These are phyloP conservation scores for Mytilinidion resinicola DNA, from an alignment of 495 filamentous ascomycete species.

Conservation along the genomic window DNA sequence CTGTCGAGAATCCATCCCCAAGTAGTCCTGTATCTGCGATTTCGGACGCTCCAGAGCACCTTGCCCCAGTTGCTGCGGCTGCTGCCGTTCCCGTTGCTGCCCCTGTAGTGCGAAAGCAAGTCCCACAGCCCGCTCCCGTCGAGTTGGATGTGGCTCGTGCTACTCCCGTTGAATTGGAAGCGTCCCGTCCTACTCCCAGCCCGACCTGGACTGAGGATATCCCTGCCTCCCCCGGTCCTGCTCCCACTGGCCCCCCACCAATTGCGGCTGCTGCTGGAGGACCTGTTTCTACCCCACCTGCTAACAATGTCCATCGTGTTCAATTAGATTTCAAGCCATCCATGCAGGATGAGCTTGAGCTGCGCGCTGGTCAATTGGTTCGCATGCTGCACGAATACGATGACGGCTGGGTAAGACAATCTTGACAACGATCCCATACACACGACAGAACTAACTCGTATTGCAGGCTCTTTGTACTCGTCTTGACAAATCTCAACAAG, in stretches of 20 bases:
- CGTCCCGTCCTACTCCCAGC: conserved; percentile 38
- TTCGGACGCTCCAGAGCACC: background rate
- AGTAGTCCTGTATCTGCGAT: conserved; percentile 18
- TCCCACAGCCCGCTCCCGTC: conserved; percentile 30
- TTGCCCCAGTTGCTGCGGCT: conserved; percentile 39
- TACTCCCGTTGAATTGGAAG: conserved; percentile 15
- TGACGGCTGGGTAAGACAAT: conserved; percentile 81
- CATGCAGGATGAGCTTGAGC: conserved; percentile 81
- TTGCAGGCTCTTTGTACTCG: conserved; percentile 77
- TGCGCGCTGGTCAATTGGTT: conserved; percentile 73
- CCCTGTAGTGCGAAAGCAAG: conserved; percentile 12
- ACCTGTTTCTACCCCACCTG: conserved; percentile 8
- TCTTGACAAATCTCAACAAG: conserved; percentile 83
- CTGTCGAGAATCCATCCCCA: conserved; percentile 25
- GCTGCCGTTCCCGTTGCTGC: conserved; percentile 26
- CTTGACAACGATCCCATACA: background rate
- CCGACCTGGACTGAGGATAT: conserved; percentile 50
- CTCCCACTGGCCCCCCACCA: conserved; percentile 31
- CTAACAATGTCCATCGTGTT: conserved; percentile 62
- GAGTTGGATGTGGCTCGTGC: conserved; percentile 18
- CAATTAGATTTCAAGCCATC: conserved; percentile 93
- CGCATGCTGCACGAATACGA: conserved; percentile 93
- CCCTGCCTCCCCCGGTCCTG: conserved; percentile 38
- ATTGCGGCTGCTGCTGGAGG: conserved; percentile 15
- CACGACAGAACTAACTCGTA: conserved; percentile 34